Percentiles rank a stretch among this genome's conserved stretches.
Evolutionary conservation across 805 yeast species (phyloP).

Genomic region (Cyberlindnera mississippiensis): DNA sequence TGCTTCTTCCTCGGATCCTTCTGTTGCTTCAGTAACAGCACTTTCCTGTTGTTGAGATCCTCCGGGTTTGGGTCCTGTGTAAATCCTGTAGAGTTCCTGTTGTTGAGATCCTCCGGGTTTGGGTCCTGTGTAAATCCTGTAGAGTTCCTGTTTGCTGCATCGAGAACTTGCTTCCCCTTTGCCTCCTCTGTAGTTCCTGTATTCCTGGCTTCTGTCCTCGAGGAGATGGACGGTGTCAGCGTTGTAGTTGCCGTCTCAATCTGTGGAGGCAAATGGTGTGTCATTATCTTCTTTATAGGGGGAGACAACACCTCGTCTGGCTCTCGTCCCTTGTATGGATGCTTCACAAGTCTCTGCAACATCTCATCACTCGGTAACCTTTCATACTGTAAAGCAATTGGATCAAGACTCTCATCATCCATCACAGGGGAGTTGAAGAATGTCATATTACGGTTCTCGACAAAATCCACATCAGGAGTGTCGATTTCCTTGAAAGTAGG

Average conservation of each 20-base stretch:
- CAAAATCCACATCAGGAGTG: background rate
- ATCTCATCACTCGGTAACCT: slow-evolving; percentile 2
- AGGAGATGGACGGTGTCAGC: background rate
- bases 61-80: background rate
- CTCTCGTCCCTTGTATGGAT: slow-evolving; percentile 6
- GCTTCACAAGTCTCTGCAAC: slow-evolving; percentile 3
- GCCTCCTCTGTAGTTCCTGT: background rate
- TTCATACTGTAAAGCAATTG: slow-evolving; percentile 1
- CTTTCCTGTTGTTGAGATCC: background rate
- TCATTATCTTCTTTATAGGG: slow-evolving; percentile 6
- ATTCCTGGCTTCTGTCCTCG: background rate
- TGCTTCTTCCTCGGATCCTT: background rate
- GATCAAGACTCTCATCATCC: background rate
- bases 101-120: background rate
- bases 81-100: background rate
- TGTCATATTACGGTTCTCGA: background rate
- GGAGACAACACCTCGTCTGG: slow-evolving; percentile 9
- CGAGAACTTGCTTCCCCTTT: background rate
- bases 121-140: background rate
- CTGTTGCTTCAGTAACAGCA: background rate
- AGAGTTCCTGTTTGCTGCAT: background rate
- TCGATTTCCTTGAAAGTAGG: background rate
- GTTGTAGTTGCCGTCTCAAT: background rate
- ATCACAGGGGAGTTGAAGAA: slow-evolving; percentile 1
- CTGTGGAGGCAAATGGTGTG: slow-evolving; percentile 2